Percentiles rank a stretch among this genome's conserved stretches.
These are phyloP conservation scores for Metschnikowia gelsemii DNA, from an alignment of 805 yeast genomes.

Conservation along the genomic window DNA sequence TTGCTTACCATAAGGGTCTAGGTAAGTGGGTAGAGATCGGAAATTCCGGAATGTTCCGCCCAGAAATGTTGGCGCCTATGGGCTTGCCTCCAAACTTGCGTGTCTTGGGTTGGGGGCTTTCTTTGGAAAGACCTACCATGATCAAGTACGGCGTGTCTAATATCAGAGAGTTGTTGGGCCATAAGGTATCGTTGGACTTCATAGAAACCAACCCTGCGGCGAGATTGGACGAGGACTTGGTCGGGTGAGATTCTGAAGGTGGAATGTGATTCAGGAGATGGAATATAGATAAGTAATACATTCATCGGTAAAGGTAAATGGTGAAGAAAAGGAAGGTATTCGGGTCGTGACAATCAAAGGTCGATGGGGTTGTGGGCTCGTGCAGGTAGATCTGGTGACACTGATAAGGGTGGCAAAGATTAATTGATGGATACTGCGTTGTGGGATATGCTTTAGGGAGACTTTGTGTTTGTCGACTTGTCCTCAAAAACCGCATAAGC, in stretches of 20 bases:
- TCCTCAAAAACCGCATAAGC: too few relatives aligned
- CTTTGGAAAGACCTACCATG: conserved; percentile 98
- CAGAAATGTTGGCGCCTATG: conserved; percentile 98
- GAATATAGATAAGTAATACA: too few relatives aligned
- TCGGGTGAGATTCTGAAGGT: conserved; percentile 14
- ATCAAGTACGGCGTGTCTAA: conserved; percentile 94
- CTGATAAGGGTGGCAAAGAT: too few relatives aligned
- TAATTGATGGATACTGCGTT: too few relatives aligned
- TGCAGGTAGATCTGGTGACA: too few relatives aligned
- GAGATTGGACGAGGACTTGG: conserved; percentile 68
- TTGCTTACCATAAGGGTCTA: conserved; percentile 92
- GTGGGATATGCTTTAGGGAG: too few relatives aligned
- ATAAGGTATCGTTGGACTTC: conserved; percentile 91
- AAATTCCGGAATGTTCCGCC: conserved; percentile 99
- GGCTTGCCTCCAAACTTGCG: conserved; percentile 93
- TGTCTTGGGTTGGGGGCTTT: conserved; percentile 96
- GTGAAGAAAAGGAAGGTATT: too few relatives aligned
- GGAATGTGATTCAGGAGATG: background rate
- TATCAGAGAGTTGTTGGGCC: conserved; percentile 95
- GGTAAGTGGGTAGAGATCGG: conserved; percentile 99
- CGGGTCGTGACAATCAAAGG: too few relatives aligned
- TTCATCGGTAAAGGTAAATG: background rate
- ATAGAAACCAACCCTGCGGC: conserved; percentile 97
- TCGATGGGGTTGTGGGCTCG: too few relatives aligned
- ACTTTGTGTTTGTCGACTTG: too few relatives aligned